A percentile compares a stretch with the other conserved stretches of the same genome.
These are phyloP conservation scores for Canavalia ensiformis DNA, from an alignment of 306 rosid genomes.

Conservation along the genomic window DNA sequence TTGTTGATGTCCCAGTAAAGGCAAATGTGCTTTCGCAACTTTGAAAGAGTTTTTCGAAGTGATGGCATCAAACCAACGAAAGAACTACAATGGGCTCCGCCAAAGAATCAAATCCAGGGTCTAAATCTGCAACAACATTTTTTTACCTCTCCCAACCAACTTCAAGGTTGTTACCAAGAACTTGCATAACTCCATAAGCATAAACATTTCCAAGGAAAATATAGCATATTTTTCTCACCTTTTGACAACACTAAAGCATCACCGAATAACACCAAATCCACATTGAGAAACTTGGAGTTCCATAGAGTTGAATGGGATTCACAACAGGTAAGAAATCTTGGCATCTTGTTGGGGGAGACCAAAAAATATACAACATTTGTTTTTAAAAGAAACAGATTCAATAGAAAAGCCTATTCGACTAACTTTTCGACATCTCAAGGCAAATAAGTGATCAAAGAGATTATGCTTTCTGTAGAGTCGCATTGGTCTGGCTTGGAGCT, in stretches of 20 bases:
- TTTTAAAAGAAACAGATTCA: too few relatives aligned
- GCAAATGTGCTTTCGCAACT: slow-evolving; percentile 39
- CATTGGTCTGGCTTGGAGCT: too few relatives aligned
- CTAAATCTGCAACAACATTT: slow-evolving; percentile 70
- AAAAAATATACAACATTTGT: too few relatives aligned
- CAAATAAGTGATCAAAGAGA: slow-evolving; percentile 75
- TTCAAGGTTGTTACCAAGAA: slow-evolving; percentile 73
- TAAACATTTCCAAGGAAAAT: too few relatives aligned
- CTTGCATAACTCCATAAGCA: slow-evolving; percentile 48
- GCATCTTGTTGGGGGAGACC: too few relatives aligned
- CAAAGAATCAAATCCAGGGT: slow-evolving; percentile 58
- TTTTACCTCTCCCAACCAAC: slow-evolving; percentile 82
- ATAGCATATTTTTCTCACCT: too few relatives aligned
- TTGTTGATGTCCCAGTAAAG: slow-evolving; percentile 35
- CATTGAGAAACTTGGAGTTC: too few relatives aligned
- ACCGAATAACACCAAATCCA: too few relatives aligned
- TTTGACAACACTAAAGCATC: too few relatives aligned
- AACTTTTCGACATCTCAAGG: too few relatives aligned
- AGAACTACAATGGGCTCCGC: slow-evolving; percentile 70
- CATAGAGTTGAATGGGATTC: too few relatives aligned
- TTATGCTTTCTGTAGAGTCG: slow-evolving; percentile 85
- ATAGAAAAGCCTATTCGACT: slow-evolving; percentile 75
- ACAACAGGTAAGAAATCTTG: too few relatives aligned
- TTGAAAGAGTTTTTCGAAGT: slow-evolving; percentile 35
- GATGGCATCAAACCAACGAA: slow-evolving; percentile 76